Percentiles rank a stretch among this genome's conserved stretches.
Evolutionary conservation across 2,329 filamentous ascomycete species (phyloP).

Genomic region (Rhexocercosporidium sp.): DNA sequence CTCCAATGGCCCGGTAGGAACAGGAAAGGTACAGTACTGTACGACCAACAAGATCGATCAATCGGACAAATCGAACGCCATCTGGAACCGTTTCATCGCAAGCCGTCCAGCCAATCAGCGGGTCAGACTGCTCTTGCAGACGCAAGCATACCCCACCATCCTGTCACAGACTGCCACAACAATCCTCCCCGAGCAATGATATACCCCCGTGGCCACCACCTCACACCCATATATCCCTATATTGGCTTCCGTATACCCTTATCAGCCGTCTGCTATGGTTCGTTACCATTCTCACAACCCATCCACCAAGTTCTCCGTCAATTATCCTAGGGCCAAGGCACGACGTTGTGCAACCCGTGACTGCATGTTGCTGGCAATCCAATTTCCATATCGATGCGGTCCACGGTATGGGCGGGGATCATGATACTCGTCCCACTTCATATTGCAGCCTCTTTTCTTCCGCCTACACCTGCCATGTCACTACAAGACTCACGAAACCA

Average conservation of each 20-base stretch:
- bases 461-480: conserved; percentile 6
- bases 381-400: conserved; percentile 12
- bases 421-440: conserved; percentile 27
- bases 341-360: conserved; percentile 14
- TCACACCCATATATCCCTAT: background rate
- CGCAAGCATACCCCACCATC: background rate
- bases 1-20: conserved; percentile 18
- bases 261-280: conserved; percentile 7
- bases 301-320: background rate
- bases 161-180: background rate
- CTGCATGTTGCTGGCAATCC: conserved; percentile 7
- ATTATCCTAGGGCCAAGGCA: conserved; percentile 10
- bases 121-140: background rate
- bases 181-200: background rate
- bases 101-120: background rate
- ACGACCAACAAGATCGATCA: conserved; percentile 1
- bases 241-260: background rate
- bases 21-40: conserved; percentile 20
- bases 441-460: conserved; percentile 7
- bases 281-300: background rate
- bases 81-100: conserved; percentile 10
- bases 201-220: background rate
- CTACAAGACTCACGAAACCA: background rate
- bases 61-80: background rate
- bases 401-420: conserved; percentile 16